A percentile compares a stretch with the other conserved stretches of the same genome.
Evolutionary conservation across 169 alveolate genomes (phyloP).

Genomic region (Miamiensis avidus): DNA sequence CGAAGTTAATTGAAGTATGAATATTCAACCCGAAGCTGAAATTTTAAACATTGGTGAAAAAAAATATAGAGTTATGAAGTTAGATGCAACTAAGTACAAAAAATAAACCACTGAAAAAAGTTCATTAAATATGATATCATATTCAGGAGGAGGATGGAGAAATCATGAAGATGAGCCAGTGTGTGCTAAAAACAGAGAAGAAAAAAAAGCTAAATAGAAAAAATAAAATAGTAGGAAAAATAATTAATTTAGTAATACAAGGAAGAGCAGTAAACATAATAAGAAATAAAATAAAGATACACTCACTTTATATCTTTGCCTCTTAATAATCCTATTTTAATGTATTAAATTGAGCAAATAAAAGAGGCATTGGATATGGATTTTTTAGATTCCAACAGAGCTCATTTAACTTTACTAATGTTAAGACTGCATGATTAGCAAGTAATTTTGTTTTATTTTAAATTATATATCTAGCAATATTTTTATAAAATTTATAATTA

Average conservation of each 20-base stretch:
- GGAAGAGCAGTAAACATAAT: neutral
- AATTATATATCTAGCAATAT: neutral
- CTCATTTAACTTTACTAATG: constrained; percentile 12
- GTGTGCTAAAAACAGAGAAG: neutral
- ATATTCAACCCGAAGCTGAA: constrained; percentile 5
- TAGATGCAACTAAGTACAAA: neutral
- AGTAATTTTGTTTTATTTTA: neutral
- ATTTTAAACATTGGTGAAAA: constrained; percentile 22
- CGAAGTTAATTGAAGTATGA: neutral
- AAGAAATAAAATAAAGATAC: neutral
- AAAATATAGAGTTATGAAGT: constrained; percentile 2
- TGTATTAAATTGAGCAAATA: too few species aligned
- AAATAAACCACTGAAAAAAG: neutral
- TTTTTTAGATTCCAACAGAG: neutral
- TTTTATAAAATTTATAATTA: too few species aligned
- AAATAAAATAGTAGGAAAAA: neutral
- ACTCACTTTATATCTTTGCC: neutral
- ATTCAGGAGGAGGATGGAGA: constrained; percentile 6
- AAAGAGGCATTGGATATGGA: too few species aligned
- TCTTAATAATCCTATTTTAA: neutral
- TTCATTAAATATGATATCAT: neutral
- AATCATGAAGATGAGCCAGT: neutral
- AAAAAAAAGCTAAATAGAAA: constrained; percentile 10
- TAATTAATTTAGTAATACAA: neutral
- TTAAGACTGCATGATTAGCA: neutral